A percentile compares a stretch with the other conserved stretches of the same genome.
These are phyloP conservation scores for Ceratocystis albifundus DNA, from an alignment of 2,329 filamentous ascomycete species.

Conservation along the genomic window DNA sequence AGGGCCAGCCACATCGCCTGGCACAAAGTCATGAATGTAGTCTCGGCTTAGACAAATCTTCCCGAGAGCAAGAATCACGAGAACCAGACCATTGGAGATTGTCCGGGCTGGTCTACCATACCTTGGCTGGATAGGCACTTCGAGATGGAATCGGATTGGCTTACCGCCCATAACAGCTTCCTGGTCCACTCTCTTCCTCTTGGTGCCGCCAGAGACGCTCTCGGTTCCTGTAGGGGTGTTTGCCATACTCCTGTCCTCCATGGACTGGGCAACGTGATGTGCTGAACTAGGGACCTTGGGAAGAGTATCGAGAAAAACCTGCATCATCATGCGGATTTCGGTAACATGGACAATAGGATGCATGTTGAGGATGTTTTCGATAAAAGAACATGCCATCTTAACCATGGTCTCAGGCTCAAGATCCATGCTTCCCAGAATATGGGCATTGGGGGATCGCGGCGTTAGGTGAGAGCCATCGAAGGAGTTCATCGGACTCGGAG, in stretches of 20 bases:
- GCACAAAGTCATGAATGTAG: constrained; percentile 47
- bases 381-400: constrained; percentile 46
- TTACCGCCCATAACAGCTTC: neutral
- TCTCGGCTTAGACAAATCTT: constrained; percentile 57
- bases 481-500: constrained; percentile 34
- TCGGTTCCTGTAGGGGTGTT: constrained; percentile 3
- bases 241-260: constrained; percentile 9
- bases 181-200: constrained; percentile 38
- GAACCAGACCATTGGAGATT: constrained; percentile 67
- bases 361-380: constrained; percentile 52
- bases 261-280: neutral
- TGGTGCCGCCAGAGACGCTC: constrained; percentile 30
- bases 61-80: constrained; percentile 74
- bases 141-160: neutral
- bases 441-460: neutral
- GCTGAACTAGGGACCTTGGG: constrained; percentile 27
- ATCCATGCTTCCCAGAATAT: constrained; percentile 30
- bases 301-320: constrained; percentile 40
- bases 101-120: constrained; percentile 46
- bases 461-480: constrained; percentile 20
- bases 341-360: constrained; percentile 49
- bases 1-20: constrained; percentile 21
- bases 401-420: constrained; percentile 41
- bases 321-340: constrained; percentile 43
- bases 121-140: constrained; percentile 11